A percentile compares a stretch with the other conserved stretches of the same genome.
phyloP scores from a whole-genome alignment of 495 filamentous ascomycete genomes.

The Penicillium crystallinum region DNA sequence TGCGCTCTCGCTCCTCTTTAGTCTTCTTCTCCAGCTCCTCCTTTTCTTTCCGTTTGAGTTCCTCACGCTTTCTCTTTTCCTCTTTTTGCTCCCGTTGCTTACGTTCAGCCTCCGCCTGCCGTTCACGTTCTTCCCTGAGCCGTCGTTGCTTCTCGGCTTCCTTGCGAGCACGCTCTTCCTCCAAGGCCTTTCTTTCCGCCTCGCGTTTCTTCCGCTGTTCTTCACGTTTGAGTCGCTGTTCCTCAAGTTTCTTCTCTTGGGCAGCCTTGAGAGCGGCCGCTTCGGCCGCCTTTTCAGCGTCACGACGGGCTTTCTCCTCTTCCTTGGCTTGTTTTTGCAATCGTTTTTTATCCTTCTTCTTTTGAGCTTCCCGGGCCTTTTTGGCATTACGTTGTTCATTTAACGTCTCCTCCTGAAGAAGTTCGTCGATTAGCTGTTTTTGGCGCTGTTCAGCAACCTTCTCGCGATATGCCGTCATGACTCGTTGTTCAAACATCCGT shows the following conservation, averaged over 20 bases:
- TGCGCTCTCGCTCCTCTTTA: slow-evolving; percentile 63
- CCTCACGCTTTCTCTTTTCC: slow-evolving; percentile 65
- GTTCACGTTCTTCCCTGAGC: slow-evolving; percentile 76
- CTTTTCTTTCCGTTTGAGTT: slow-evolving; percentile 56
- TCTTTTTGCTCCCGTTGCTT: slow-evolving; percentile 70
- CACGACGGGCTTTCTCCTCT: slow-evolving; percentile 79
- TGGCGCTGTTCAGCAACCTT: slow-evolving; percentile 92
- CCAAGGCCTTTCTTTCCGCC: slow-evolving; percentile 82
- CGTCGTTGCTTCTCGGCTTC: slow-evolving; percentile 75
- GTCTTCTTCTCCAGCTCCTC: slow-evolving; percentile 72
- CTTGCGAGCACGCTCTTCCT: slow-evolving; percentile 76
- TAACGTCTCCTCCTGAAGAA: slow-evolving; percentile 73
- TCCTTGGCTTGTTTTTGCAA: slow-evolving; percentile 81
- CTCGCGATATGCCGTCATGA: slow-evolving; percentile 94
- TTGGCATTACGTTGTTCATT: slow-evolving; percentile 80
- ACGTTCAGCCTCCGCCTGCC: slow-evolving; percentile 68
- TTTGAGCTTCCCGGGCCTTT: slow-evolving; percentile 87
- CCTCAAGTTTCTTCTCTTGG: slow-evolving; percentile 75
- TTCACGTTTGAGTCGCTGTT: slow-evolving; percentile 72
- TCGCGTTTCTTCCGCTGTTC: slow-evolving; percentile 90
- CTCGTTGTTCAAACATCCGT: slow-evolving; percentile 97
- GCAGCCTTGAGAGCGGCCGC: slow-evolving; percentile 70
- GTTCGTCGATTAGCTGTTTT: slow-evolving; percentile 83
- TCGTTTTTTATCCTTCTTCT: slow-evolving; percentile 84
- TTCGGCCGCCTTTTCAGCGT: slow-evolving; percentile 88